Evolutionary conservation across 169 alveolate genomes (phyloP).

Genomic region (Eimeria falciformis): DNA sequence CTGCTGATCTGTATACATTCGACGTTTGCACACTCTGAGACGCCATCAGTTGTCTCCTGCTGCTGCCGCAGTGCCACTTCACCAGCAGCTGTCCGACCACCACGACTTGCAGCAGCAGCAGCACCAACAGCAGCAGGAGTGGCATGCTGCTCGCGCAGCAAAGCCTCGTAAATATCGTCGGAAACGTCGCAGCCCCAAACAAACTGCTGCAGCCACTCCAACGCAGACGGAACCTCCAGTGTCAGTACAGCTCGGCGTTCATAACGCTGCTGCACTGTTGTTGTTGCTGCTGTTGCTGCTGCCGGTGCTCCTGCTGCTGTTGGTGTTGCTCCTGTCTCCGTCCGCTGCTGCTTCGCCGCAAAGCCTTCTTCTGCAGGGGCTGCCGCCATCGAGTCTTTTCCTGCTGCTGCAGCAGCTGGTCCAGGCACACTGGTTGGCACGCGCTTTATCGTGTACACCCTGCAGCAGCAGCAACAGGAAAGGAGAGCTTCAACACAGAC

Average conservation of each 20-base stretch:
- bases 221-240: slow-evolving; percentile 18
- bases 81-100: background rate
- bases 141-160: slow-evolving; percentile 52
- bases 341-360: slow-evolving; percentile 1
- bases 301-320: background rate
- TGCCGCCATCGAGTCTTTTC: background rate
- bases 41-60: background rate
- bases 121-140: background rate
- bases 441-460: slow-evolving; percentile 20
- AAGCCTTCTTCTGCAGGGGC: background rate
- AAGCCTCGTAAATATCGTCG: slow-evolving; percentile 17
- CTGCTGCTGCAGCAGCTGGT: background rate
- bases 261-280: background rate
- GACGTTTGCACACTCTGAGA: background rate
- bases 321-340: background rate
- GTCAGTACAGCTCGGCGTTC: background rate
- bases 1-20: background rate
- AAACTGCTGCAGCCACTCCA: slow-evolving; percentile 40
- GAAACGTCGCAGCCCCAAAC: slow-evolving; percentile 44
- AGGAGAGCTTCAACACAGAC: background rate
- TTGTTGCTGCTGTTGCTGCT: slow-evolving; percentile 2
- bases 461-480: slow-evolving; percentile 26
- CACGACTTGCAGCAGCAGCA: background rate
- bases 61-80: background rate
- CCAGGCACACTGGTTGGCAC: background rate